A percentile compares a stretch with the other conserved stretches of the same genome.
Evolutionary conservation across 1,284 basidiomycete species (phyloP).

Genomic region (Trametes sp.): DNA sequence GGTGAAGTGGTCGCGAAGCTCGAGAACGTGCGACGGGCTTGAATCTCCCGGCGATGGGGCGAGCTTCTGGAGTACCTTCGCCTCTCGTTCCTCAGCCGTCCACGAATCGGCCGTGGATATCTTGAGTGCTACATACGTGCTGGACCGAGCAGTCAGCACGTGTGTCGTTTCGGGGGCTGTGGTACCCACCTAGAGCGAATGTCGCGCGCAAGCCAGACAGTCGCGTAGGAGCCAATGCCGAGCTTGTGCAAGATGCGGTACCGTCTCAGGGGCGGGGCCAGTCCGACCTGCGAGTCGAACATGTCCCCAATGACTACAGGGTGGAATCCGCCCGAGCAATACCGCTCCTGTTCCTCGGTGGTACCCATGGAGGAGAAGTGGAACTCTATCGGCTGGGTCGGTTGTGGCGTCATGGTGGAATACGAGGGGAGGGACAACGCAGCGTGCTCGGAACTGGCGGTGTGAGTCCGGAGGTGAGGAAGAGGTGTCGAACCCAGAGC

Average conservation of each 20-base stretch:
- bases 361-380: constrained; percentile 33
- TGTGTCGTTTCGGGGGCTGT: not conserved
- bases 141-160: not conserved
- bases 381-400: not conserved
- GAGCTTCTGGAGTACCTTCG: not conserved
- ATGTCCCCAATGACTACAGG: constrained; percentile 46
- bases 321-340: constrained; percentile 47
- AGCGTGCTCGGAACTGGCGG: too few relatives aligned
- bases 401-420: not conserved
- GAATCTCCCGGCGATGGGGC: not conserved
- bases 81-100: not conserved
- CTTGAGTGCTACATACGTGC: constrained; percentile 7
- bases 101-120: not conserved
- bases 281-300: constrained; percentile 34
- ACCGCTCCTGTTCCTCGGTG: constrained; percentile 44
- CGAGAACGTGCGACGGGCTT: not conserved
- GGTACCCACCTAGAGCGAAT: constrained; percentile 14
- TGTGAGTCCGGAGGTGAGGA: too few relatives aligned
- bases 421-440: not conserved
- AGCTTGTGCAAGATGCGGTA: constrained; percentile 50
- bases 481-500: too few relatives aligned
- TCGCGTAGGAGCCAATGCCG: constrained; percentile 49
- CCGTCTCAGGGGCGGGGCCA: constrained; percentile 25
- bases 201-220: constrained; percentile 50
- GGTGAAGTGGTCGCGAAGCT: constrained; percentile 4